Base-by-base conservation (phyloP, 192 early-diverging fungal species). In the Coemansia asiatica region DNA sequence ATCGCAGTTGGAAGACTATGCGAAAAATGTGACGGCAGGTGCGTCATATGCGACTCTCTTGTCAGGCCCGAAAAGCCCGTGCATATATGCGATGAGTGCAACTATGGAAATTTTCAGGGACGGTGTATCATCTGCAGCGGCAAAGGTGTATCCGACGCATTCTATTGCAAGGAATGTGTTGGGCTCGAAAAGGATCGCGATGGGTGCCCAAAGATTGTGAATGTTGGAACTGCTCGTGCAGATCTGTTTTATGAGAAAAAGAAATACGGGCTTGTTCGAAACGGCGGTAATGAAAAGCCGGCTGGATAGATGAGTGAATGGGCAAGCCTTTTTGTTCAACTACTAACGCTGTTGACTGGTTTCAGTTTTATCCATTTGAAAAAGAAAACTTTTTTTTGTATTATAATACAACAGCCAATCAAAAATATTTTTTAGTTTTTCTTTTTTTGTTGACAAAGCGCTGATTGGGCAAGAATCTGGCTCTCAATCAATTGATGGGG, bases 141-240 rank as follows among this genome's bases (percentile, higher is more conserved):
- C 21, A 85, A 85, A 48, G 95, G 96, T 22, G 86, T 96, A 22
- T 93, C 92, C 18, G 94, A 96, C 75, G 95, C 95, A 0, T 96
- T 94, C 75, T 98, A 98, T 66, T 98, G 96, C 78, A 91, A 87
- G 44, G 90, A 91, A 50, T 98, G 95, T 69, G 91, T 91, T 26
- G 82, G 87, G 50, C 87, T 91, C 60, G 96, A 98, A 59, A 96
- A 96, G 73, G 95, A 97, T 73, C 85, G 96, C 36, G 96, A 98
- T 68, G 96, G 96, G 10, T 98, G 96, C 68, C 96, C 96, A 56
- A 96, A 96, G 78, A 96, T 98, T 82, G 87, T 98, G n/a, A 98
- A 98, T 75, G 69, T 98, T 23, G 96, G 96, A 46, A 89, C 88
- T 31, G 90, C 91, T 31, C 95, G 95, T 68, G 92, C 92, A 44